phyloP scores from a whole-genome alignment of 2,329 filamentous ascomycete species.

The Ophiostoma himal-ulmi region DNA sequence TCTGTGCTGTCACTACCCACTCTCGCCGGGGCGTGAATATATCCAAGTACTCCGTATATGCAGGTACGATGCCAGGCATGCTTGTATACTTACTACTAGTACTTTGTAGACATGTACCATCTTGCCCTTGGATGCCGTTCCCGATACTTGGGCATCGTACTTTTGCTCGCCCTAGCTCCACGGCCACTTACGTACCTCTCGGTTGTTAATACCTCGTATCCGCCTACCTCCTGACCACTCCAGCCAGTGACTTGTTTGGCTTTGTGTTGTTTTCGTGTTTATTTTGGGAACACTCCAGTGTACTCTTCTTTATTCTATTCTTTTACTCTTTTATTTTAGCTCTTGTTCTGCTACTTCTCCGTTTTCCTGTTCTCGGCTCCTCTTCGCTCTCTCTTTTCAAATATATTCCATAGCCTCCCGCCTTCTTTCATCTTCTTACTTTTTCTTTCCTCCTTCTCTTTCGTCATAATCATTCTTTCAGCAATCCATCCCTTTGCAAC shows the following conservation, averaged over 20 bases:
- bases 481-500: not conserved
- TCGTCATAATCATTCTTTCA: conserved; percentile 5
- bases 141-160: conserved; percentile 4
- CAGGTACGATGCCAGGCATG: conserved; percentile 7
- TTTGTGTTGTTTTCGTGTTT: conserved; percentile 9
- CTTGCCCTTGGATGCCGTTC: not conserved
- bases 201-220: conserved; percentile 20
- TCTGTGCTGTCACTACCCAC: not conserved
- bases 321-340: not conserved
- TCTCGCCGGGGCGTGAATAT: not conserved
- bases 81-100: not conserved
- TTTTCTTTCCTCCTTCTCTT: conserved; percentile 11
- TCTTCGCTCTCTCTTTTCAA: not conserved
- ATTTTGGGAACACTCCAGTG: not conserved
- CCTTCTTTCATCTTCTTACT: conserved; percentile 7
- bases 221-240: conserved; percentile 18
- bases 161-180: conserved; percentile 15
- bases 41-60: conserved; percentile 3
- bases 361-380: conserved; percentile 13
- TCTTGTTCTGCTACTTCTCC: conserved; percentile 6
- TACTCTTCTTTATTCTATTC: conserved; percentile 10
- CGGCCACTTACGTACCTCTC: conserved; percentile 16
- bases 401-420: conserved; percentile 10
- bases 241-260: not conserved
- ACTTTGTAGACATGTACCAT: conserved; percentile 3